Evolutionary conservation across 2,329 filamentous ascomycete genomes (phyloP).

Genomic region (Colletotrichum musae): DNA sequence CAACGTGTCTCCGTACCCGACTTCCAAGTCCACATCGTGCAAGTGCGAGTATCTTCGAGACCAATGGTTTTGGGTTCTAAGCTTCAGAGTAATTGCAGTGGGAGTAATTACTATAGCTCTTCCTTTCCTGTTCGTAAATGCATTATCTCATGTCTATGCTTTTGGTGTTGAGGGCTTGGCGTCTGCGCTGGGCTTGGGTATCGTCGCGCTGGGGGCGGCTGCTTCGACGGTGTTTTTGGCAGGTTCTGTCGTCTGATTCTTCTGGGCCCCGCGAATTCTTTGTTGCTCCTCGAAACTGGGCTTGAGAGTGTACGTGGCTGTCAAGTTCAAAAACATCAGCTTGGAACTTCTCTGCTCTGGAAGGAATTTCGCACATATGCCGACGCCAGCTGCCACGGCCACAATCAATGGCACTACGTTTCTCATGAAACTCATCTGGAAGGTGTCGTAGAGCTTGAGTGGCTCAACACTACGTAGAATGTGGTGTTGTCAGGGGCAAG

Average conservation of each 20-base stretch:
- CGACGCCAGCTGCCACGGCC: slow-evolving; percentile 31
- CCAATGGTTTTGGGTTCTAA: not conserved
- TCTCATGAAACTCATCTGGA: slow-evolving; percentile 27
- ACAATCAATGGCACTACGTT: slow-evolving; percentile 30
- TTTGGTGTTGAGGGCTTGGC: not conserved
- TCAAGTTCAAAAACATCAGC: not conserved
- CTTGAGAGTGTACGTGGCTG: slow-evolving; percentile 34
- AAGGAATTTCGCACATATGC: slow-evolving; percentile 24
- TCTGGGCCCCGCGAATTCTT: slow-evolving; percentile 18
- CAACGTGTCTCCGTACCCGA: too few species aligned
- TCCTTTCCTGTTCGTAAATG: not conserved
- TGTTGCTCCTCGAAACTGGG: slow-evolving; percentile 32
- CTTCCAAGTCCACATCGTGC: too few species aligned
- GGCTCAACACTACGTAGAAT: not conserved
- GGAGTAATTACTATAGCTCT: not conserved
- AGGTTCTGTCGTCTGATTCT: not conserved
- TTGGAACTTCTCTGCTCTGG: not conserved
- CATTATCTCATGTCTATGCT: not conserved
- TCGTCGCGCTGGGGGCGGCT: slow-evolving; percentile 8
- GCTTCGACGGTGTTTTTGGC: slow-evolving; percentile 7
- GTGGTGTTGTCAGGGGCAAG: not conserved
- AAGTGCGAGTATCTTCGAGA: too few species aligned
- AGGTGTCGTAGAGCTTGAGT: not conserved
- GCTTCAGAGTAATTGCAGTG: not conserved
- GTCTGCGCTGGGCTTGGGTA: not conserved